A percentile compares a stretch with the other conserved stretches of the same genome.
These are phyloP conservation scores for Penicillium mononematosum DNA, from an alignment of 495 filamentous ascomycete species.

Conservation along the genomic window DNA sequence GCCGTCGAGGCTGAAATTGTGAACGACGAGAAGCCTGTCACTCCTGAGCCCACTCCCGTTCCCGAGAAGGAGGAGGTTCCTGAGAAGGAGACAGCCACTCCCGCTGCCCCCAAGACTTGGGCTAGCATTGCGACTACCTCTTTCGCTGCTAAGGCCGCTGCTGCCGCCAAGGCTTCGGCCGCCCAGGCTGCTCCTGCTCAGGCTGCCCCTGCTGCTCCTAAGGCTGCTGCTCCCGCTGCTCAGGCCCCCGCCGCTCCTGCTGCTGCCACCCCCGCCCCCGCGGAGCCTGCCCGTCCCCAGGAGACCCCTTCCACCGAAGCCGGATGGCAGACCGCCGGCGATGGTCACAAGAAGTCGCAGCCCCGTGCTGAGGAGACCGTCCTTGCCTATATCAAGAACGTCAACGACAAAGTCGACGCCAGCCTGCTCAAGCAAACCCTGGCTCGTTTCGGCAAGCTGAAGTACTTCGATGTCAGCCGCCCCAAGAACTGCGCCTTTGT, in stretches of 20 bases:
- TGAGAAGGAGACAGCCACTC: constrained; percentile 49
- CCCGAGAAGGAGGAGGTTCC: constrained; percentile 46
- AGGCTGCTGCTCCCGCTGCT: constrained; percentile 35
- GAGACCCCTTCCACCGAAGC: constrained; percentile 47
- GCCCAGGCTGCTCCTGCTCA: constrained; percentile 37
- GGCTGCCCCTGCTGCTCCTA: constrained; percentile 30
- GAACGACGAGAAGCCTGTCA: constrained; percentile 52
- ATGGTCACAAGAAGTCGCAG: constrained; percentile 76
- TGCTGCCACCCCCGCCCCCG: constrained; percentile 40
- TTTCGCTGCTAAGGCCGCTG: constrained; percentile 31
- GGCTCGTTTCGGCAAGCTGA: constrained; percentile 71
- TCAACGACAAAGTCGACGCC: constrained; percentile 76
- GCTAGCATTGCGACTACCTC: constrained; percentile 63
- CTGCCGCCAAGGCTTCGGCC: constrained; percentile 30
- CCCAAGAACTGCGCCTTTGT: constrained; percentile 96
- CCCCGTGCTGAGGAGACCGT: constrained; percentile 67
- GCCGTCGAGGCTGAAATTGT: constrained; percentile 48
- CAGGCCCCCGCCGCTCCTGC: constrained; percentile 42
- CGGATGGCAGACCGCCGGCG: constrained; percentile 80
- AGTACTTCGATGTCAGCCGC: constrained; percentile 86
- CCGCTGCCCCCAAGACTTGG: constrained; percentile 78
- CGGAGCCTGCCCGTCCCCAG: constrained; percentile 30
- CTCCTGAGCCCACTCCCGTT: constrained; percentile 48
- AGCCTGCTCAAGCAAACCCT: constrained; percentile 65
- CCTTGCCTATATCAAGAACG: constrained; percentile 88